Base-by-base conservation (phyloP, 768 basidiomycete species). In the Tephrocybe sp. region DNA sequence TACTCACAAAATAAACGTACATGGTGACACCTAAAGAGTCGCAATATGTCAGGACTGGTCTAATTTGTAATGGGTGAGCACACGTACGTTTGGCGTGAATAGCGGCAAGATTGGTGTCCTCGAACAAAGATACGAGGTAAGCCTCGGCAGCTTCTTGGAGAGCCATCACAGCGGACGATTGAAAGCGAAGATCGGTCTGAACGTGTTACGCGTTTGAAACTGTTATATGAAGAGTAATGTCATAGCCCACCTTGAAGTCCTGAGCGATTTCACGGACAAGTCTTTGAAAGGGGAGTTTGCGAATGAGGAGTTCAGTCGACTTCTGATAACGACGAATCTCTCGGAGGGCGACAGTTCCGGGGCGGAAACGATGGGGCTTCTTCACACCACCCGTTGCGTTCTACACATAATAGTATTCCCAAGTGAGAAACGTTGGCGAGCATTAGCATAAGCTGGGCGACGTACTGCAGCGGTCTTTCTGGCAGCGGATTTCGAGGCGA, bases 231-330 rank as follows among this genome's bases (percentile, higher is more conserved):
- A 30, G 22, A 15, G 24, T 18, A 42, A 42, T 42, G 48, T 38
- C 4, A 34, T 34, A 8, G 44, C 77, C 24, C 21, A 80, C 80
- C 74, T 85, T 85, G 75, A 85, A 84, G 67, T 83, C 82, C 67
- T 85, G 80, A 9, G 84, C 82, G 57, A 86, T 84, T 66, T 86
- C 79, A 63, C 83, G 84, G 49, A 89, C 88, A 51, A 90, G 77
- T 57, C 87, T 77, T 70, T 90, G 88, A 85, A 89, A 90, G 46
- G 89, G 88, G 54, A 90, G 82, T 75, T 89, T 89, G 67, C 88
- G 76, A 70, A 91, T 89, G 55, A 91, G 76, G 51, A 90, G 79
- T 72, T 89, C 89, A 36, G 89, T 90, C 50, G 86, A 87, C 71
- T 87, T 88, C 70, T 90, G 87, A 74, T 89, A 89, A 63, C 86